Percentiles rank a stretch among this genome's conserved stretches.
Evolutionary conservation across 169 alveolate species (phyloP).

Genomic region (Cryptosporidium parvum): DNA sequence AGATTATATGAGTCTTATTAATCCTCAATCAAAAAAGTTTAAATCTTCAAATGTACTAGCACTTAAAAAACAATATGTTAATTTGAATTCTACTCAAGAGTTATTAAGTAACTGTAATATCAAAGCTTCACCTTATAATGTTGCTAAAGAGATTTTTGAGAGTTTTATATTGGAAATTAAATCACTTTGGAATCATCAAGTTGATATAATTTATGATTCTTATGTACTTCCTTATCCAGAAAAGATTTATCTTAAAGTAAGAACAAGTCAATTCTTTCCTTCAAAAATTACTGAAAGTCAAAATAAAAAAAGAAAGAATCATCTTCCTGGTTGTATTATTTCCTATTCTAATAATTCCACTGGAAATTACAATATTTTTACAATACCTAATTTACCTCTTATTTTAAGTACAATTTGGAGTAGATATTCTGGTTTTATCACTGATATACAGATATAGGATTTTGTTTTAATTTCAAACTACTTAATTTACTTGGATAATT

Average conservation of each 20-base stretch:
- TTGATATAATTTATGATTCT: slow-evolving; percentile 51
- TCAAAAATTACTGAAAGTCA: not conserved
- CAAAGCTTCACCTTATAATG: slow-evolving; percentile 9
- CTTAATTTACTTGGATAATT: not conserved
- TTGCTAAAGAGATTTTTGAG: slow-evolving; percentile 40
- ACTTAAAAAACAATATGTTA: slow-evolving; percentile 19
- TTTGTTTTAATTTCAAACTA: not conserved
- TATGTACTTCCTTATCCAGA: slow-evolving; percentile 37
- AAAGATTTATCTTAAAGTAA: slow-evolving; percentile 26
- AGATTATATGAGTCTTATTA: slow-evolving; percentile 6
- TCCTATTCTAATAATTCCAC: not conserved
- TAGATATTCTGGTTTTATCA: slow-evolving; percentile 18
- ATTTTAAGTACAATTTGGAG: slow-evolving; percentile 24
- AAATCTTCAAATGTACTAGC: not conserved
- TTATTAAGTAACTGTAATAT: slow-evolving; percentile 1
- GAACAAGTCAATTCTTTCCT: slow-evolving; percentile 14
- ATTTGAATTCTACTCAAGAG: slow-evolving; percentile 35
- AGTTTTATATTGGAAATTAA: slow-evolving; percentile 17
- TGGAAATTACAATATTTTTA: not conserved
- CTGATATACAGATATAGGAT: not conserved
- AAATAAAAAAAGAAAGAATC: not conserved
- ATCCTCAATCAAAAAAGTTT: slow-evolving; percentile 11
- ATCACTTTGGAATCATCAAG: slow-evolving; percentile 1
- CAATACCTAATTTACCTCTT: slow-evolving; percentile 32
- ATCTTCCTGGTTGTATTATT: slow-evolving; percentile 4